Conservation (phyloP, 2,329 filamentous ascomycete genomes). For the Curvularia verruculosa region DNA sequence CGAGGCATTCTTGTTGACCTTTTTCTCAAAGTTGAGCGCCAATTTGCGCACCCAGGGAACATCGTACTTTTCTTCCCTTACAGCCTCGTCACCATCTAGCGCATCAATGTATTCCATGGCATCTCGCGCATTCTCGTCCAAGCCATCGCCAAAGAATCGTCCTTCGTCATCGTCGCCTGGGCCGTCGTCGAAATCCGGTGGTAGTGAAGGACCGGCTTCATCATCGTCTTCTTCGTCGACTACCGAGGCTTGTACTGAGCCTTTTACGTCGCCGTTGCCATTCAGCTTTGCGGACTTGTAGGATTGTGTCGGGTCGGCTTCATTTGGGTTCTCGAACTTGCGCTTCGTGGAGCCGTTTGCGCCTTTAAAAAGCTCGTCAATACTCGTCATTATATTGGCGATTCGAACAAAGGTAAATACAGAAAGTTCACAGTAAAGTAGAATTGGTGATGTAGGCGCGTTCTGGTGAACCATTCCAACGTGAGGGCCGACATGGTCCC, state of each 20-base stretch:
- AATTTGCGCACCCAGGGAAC: slow-evolving; percentile 80
- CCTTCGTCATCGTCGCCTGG: slow-evolving; percentile 78
- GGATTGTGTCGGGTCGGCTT: slow-evolving; percentile 62
- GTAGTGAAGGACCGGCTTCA: slow-evolving; percentile 61
- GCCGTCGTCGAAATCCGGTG: slow-evolving; percentile 62
- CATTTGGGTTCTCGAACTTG: slow-evolving; percentile 62
- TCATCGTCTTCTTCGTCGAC: slow-evolving; percentile 55
- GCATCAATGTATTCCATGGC: slow-evolving; percentile 88
- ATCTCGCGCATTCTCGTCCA: slow-evolving; percentile 78
- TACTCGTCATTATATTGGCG: slow-evolving; percentile 58
- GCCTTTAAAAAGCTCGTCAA: slow-evolving; percentile 69
- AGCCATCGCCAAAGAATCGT: slow-evolving; percentile 92
- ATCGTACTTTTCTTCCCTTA: slow-evolving; percentile 77
- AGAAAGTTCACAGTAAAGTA: not conserved
- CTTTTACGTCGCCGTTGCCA: slow-evolving; percentile 57
- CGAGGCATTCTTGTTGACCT: slow-evolving; percentile 88
- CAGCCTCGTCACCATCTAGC: slow-evolving; percentile 61
- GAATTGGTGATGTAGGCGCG: slow-evolving; percentile 14
- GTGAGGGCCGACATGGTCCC: slow-evolving; percentile 6
- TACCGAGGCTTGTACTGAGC: slow-evolving; percentile 54
- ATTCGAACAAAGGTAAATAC: not conserved
- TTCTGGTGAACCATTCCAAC: slow-evolving; percentile 5
- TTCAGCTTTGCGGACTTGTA: slow-evolving; percentile 66
- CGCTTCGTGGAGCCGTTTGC: slow-evolving; percentile 60
- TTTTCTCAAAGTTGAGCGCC: slow-evolving; percentile 84